These are phyloP conservation scores for Salix udensis DNA, from an alignment of 345 rosid species.

Conservation along the genomic window DNA sequence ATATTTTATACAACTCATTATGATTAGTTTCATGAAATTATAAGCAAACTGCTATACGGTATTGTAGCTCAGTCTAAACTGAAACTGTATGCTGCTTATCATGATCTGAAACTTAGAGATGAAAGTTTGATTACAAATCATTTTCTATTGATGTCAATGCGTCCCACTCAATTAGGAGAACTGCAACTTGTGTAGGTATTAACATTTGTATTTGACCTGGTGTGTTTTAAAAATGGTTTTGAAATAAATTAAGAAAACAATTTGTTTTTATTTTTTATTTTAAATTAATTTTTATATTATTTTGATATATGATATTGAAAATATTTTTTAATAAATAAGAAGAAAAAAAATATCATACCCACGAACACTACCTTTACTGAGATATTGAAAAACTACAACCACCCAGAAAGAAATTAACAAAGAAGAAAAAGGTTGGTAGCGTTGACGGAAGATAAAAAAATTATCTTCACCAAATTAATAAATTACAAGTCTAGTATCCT, in stretches of 20 bases:
- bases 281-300: no score
- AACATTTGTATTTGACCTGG: neutral
- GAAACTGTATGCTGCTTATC: neutral
- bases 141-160: conserved; percentile 1
- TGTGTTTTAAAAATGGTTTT: no score
- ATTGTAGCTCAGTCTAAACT: neutral
- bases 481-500: neutral
- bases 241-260: no score
- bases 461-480: neutral
- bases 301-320: no score
- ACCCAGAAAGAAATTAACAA: neutral
- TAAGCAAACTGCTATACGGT: neutral
- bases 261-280: no score
- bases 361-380: neutral
- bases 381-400: neutral
- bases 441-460: neutral
- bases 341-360: no score
- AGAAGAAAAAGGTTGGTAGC: neutral
- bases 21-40: neutral
- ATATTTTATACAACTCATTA: no score
- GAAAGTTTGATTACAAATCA: neutral
- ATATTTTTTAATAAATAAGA: no score
- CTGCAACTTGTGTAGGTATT: neutral
- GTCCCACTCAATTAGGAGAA: neutral
- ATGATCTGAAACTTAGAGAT: neutral